Percentiles rank a stretch among this genome's conserved stretches.
phyloP scores from a whole-genome alignment of 768 basidiomycete genomes.

The Clitopilus passeckerianus region DNA sequence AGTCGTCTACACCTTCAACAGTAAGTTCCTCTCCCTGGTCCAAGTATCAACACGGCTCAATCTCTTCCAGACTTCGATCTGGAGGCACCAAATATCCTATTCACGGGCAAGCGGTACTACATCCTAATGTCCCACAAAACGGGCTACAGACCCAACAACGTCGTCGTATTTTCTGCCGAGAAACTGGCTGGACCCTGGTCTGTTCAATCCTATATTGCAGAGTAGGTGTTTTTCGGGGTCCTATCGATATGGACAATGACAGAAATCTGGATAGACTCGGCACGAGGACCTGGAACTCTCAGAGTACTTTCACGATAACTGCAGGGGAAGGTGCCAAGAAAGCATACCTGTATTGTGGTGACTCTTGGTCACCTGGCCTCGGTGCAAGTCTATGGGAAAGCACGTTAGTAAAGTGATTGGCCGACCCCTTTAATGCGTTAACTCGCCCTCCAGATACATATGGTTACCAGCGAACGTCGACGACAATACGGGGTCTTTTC shows the following conservation, averaged over 20 bases:
- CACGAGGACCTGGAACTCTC: constrained; percentile 14
- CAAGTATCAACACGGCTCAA: neutral
- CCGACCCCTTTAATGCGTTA: no score
- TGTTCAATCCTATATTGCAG: constrained; percentile 16
- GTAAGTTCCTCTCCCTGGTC: constrained; percentile 6
- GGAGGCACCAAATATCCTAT: constrained; percentile 16
- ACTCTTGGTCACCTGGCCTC: constrained; percentile 5
- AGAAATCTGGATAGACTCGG: constrained; percentile 7
- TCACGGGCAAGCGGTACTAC: constrained; percentile 19
- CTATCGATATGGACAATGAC: neutral
- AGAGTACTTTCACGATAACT: constrained; percentile 14
- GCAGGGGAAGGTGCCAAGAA: constrained; percentile 3
- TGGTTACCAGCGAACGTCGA: constrained; percentile 20
- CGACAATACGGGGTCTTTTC: constrained; percentile 18
- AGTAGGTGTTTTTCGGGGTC: constrained; percentile 4
- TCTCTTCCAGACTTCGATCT: constrained; percentile 15
- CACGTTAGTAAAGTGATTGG: neutral
- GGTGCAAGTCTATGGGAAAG: neutral
- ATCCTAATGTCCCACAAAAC: constrained; percentile 23
- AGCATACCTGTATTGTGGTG: constrained; percentile 4
- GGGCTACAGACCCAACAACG: constrained; percentile 21
- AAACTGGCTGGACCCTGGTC: constrained; percentile 17
- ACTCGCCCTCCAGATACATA: constrained; percentile 12
- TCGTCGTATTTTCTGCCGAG: constrained; percentile 17
- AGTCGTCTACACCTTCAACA: constrained; percentile 17